Percentiles rank a stretch among this genome's conserved stretches.
Evolutionary conservation across 805 yeast genomes (phyloP).

Genomic region (Hanseniaspora meyeri): DNA sequence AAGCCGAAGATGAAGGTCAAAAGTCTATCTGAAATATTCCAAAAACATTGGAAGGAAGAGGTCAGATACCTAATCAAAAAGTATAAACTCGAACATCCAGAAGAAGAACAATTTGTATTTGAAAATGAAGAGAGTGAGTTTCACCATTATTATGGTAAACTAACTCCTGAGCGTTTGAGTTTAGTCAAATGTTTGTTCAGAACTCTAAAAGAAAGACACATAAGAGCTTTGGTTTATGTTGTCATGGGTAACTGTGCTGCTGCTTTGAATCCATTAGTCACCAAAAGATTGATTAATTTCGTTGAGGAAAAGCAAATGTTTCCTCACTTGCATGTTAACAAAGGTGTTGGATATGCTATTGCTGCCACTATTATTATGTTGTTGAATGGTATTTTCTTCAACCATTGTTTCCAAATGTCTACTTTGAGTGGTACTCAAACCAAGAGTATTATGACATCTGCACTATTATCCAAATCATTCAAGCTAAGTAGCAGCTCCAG

Average conservation of each 20-base stretch:
- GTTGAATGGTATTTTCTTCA: conserved; percentile 31
- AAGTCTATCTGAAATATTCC: conserved; percentile 19
- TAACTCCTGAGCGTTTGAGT: conserved; percentile 6
- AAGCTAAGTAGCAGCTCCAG: conserved; percentile 41
- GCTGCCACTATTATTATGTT: conserved; percentile 39
- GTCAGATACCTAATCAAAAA: conserved; percentile 25
- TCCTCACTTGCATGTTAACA: conserved; percentile 28
- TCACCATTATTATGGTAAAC: conserved; percentile 5
- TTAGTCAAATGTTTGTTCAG: conserved; percentile 35
- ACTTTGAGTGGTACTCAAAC: conserved; percentile 54
- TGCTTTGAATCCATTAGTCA: conserved; percentile 43
- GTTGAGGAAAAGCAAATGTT: conserved; percentile 37
- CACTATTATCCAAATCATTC: conserved; percentile 52
- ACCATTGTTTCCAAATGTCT: conserved; percentile 42
- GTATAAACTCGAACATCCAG: conserved; percentile 22
- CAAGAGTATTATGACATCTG: conserved; percentile 53
- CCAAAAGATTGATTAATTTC: conserved; percentile 42
- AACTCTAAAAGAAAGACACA: conserved; percentile 39
- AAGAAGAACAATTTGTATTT: conserved; percentile 4
- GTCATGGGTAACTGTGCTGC: conserved; percentile 32
- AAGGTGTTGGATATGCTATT: conserved; percentile 50
- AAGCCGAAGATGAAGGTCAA: conserved; percentile 22
- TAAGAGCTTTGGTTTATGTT: conserved; percentile 33
- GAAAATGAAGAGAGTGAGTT: neutral
- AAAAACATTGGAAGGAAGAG: conserved; percentile 24